Evolutionary conservation across 495 filamentous ascomycete genomes (phyloP).

Genomic region (Parathielavia appendiculata): DNA sequence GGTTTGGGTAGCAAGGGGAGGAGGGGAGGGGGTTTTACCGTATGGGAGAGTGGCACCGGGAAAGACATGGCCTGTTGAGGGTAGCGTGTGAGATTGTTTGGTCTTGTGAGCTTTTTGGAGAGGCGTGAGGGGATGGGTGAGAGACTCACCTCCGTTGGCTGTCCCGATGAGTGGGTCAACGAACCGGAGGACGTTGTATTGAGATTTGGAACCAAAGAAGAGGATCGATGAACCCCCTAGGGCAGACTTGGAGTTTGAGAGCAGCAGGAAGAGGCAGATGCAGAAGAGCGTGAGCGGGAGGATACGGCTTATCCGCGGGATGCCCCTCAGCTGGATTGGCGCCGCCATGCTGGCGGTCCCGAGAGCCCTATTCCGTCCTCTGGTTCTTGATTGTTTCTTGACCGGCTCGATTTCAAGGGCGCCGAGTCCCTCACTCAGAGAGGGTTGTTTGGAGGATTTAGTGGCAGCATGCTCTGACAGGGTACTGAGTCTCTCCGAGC

Average conservation of each 20-base stretch:
- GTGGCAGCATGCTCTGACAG: background rate
- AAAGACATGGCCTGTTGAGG: constrained; percentile 56
- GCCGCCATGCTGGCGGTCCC: constrained; percentile 16
- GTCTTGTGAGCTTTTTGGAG: background rate
- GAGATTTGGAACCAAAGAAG: constrained; percentile 19
- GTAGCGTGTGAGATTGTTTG: background rate
- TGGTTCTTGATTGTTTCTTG: background rate
- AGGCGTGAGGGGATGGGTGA: background rate
- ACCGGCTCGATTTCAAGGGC: background rate
- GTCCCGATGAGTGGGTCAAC: constrained; percentile 59
- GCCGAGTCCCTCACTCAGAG: too few relatives aligned
- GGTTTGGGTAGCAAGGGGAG: background rate
- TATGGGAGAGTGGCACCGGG: constrained; percentile 66
- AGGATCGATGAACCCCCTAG: constrained; percentile 18
- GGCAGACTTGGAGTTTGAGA: constrained; percentile 25
- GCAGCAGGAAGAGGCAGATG: constrained; percentile 28
- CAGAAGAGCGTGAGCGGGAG: constrained; percentile 29
- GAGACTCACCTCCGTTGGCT: constrained; percentile 49
- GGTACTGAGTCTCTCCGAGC: background rate
- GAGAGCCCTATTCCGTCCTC: background rate
- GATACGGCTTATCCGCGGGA: constrained; percentile 37
- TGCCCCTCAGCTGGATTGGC: constrained; percentile 27
- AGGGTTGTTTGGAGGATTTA: background rate
- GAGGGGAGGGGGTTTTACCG: constrained; percentile 35
- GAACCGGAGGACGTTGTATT: constrained; percentile 33